Evolutionary conservation across 1,139 yeast species (phyloP), one percentile per base, ranked within the genome.

Genomic region (Blastobotrys buckinghamii): DNA sequence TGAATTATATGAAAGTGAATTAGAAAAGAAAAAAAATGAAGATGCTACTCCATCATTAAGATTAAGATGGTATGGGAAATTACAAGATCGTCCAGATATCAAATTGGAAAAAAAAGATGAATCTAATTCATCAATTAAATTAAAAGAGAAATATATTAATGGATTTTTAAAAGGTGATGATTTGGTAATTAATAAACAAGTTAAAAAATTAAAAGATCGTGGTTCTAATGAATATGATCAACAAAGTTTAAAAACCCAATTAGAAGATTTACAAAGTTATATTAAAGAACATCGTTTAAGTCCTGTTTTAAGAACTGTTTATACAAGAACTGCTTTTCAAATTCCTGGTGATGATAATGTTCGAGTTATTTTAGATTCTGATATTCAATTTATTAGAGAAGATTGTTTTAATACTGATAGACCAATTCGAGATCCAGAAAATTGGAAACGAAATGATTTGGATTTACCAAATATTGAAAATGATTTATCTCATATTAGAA

Each of bases 291-390:
- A 81, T 58, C 75, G 80, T 52, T 74, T 92, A 55, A 85, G 87
- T 67, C 98, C 98, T 15, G 80, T 87, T 38, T 70, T 92, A 64
- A 81, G 98, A 70, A 79, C 96, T 5, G 78, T 84, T 41, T 89
- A 87, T 69, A 86, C 88, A 41, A 79, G 98, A 67, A 87, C 96
- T 15, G 97, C 97, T 1, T 92, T 92, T 74, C 97, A 92, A 72
- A 90, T 92, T 58, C 98, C 98, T 1, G 97, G 97, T 53, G 97
- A 92, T 65, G 95, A 89, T 64, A 79, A 89, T 60, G 83, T 90
- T 43, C 81, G 97, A 65, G 82, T 90, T 52, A 82, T 88, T 36
- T 84, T 92, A 55, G 98, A 92, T 68, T 84, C 95, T 12, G 92
- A 92, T 64, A 79, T 92, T 52, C 67, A 83, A 46, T 89, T 87